Percentiles rank a stretch among this genome's conserved stretches.
These are phyloP conservation scores for Suhomyces terraborum DNA, from an alignment of 1,139 yeast species.

Conservation along the genomic window DNA sequence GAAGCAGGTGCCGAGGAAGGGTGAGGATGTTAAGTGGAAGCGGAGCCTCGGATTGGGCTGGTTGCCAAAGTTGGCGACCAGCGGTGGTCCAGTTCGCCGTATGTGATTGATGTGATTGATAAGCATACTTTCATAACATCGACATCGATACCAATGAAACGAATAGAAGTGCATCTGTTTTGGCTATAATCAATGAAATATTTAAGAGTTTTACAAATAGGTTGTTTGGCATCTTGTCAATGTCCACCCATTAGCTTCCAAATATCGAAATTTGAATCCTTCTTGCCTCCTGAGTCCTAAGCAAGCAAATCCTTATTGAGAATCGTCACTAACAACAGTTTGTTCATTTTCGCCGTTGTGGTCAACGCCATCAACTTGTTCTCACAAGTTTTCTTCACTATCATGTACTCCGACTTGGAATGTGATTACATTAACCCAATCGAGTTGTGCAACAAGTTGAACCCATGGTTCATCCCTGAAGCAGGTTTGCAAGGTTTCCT, in stretches of 20 bases:
- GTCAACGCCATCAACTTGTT: conserved; percentile 85
- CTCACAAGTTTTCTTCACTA: conserved; percentile 88
- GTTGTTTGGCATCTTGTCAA: no score
- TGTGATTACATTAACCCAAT: conserved; percentile 96
- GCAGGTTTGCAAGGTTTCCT: conserved; percentile 80
- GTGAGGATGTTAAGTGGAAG: neutral
- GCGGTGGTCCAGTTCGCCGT: neutral
- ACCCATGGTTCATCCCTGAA: conserved; percentile 89
- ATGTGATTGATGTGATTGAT: neutral
- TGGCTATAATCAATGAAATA: no score
- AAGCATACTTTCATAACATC: neutral
- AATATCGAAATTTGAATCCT: neutral
- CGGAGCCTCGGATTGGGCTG: neutral
- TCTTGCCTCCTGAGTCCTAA: neutral
- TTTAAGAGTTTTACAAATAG: no score
- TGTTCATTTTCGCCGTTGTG: conserved; percentile 82
- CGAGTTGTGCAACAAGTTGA: conserved; percentile 90
- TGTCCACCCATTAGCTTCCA: neutral
- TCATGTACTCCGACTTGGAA: conserved; percentile 90
- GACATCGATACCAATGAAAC: neutral
- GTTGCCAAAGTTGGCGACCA: neutral
- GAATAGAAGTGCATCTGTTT: no score
- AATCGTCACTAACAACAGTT: conserved; percentile 35
- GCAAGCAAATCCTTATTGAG: neutral
- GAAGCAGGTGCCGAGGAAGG: neutral